These are phyloP conservation scores for Ophioceras dolichostomum DNA, from an alignment of 2,329 filamentous ascomycete species.

Conservation along the genomic window DNA sequence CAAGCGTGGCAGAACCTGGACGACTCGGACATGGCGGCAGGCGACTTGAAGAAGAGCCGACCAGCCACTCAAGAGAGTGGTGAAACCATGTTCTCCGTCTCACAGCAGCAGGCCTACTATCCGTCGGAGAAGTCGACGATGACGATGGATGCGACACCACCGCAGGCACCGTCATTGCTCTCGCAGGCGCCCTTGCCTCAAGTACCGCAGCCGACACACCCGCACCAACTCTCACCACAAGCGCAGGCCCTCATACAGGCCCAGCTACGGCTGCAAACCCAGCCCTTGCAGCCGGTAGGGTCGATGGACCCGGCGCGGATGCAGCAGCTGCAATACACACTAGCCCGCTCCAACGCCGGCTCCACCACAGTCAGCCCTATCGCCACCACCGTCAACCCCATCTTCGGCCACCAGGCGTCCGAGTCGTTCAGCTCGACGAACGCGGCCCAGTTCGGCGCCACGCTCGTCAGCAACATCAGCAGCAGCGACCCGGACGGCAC, in stretches of 20 bases:
- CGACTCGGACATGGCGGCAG: conserved; percentile 8
- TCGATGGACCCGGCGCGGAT: neutral
- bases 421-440: conserved; percentile 15
- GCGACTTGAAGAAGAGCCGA: neutral
- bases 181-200: neutral
- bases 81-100: neutral
- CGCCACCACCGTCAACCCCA: too few relatives aligned
- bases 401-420: conserved; percentile 11
- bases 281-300: neutral
- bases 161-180: conserved; percentile 1
- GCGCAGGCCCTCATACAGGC: neutral
- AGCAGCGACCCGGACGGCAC: conserved; percentile 13
- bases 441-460: conserved; percentile 12
- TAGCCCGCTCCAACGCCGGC: conserved; percentile 1
- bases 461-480: conserved; percentile 5
- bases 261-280: neutral
- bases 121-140: conserved; percentile 8
- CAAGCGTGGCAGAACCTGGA: conserved; percentile 18
- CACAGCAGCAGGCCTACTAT: conserved; percentile 8
- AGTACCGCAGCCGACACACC: neutral
- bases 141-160: conserved; percentile 4
- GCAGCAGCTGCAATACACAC: neutral
- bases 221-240: neutral
- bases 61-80: neutral
- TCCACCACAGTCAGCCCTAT: too few relatives aligned